Evolutionary conservation across 805 yeast genomes (phyloP), one percentile per base, ranked within the genome.

Genomic region (Wickerhamiella australiensis): DNA sequence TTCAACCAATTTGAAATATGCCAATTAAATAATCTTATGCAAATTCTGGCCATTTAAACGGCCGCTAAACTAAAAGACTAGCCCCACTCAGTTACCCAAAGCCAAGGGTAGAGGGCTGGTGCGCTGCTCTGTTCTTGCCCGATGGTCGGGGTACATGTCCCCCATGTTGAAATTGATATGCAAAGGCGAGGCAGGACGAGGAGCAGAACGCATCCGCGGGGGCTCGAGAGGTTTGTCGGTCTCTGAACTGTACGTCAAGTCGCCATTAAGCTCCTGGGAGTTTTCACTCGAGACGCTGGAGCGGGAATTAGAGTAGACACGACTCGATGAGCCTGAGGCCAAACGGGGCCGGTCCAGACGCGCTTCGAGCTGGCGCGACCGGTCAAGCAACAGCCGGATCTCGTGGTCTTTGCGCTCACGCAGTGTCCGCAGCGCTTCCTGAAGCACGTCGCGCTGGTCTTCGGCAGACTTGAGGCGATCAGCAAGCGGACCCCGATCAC

Each of bases 351-450:
- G 56, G 17, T 59, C 65, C 22, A 60, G 53, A n/a, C 54, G 50
- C 3, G 53, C 49, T 43, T 61, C 63, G 23, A 63, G 56, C 46
- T 56, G 59, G 36, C 58, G 56, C 21, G 65, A 55, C 13, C 65
- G 60, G 12, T 57, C 61, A 15, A 52, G 54, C 23, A 59, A 44
- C 27, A 60, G 60, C 23, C 58, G 51, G 37, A 61, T 59, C 49
- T 68, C 70, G 20, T 65, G 63, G 49, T 63, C 67, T 47, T 67
- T 65, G 29, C 70, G 62, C 48, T 66, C 70, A 12, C 67, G 57
- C 48, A 68, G 53, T 2, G 70, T 58, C n/a, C 71, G 61, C 23
- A 68, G 53, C 2, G 72, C 68, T 42, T 66, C 67, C 46, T 68
- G 63, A 22, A 68, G 57, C 11, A 67, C 71, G 35, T 61, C 61